Base-by-base conservation (phyloP, 139 green algal genomes). In the Ostreobium quekettii region DNA sequence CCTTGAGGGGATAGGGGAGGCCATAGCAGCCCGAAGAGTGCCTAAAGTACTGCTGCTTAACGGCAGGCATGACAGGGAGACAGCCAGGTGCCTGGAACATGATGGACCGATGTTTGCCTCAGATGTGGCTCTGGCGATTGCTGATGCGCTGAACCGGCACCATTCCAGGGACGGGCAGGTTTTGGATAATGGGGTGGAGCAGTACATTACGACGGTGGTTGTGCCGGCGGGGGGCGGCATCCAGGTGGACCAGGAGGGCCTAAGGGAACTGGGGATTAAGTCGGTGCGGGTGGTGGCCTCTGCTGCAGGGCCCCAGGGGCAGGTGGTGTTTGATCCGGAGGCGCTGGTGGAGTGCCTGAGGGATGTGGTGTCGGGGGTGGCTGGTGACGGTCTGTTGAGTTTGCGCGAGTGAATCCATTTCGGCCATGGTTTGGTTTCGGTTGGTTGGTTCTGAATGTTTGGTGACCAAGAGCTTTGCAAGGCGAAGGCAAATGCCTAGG, bases 51-150 rank as follows among this genome's bases (percentile, higher is more conserved):
- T 98, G 48, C 64, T 98, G 36, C 76, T 99, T 15, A 99, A 99
- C 73, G 94, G 94, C 59, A 83, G 67, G 3, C 77, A 92, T 48
- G 95, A 99, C 73, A 80, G 95, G 0, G 95, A 99, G 79, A 98
- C 85, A 0, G 71, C 73, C 15, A 69, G 60, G 26, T 80, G 71
- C 42, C 58, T 61, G 2, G 58, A 53, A 11, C 67, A 79, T 33
- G 67, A 76, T 33, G 80, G 80, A 1, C 80, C 85, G 37, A 97
- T 98, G 92, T 73, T 71, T 1, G 94, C 94, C 4, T 71, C 78
- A 3, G 92, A 97, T 68, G 80, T 96, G 28, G 87, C 96, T 37
- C 66, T 78, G 31, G 87, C 84, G 24, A 67, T 89, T 36, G 69
- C 62, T 11, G 48, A 56, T 36, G 32, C 47, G 3, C 28, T 81